phyloP scores from a whole-genome alignment of 2,329 filamentous ascomycete species.

The Ophiostoma perfectum region DNA sequence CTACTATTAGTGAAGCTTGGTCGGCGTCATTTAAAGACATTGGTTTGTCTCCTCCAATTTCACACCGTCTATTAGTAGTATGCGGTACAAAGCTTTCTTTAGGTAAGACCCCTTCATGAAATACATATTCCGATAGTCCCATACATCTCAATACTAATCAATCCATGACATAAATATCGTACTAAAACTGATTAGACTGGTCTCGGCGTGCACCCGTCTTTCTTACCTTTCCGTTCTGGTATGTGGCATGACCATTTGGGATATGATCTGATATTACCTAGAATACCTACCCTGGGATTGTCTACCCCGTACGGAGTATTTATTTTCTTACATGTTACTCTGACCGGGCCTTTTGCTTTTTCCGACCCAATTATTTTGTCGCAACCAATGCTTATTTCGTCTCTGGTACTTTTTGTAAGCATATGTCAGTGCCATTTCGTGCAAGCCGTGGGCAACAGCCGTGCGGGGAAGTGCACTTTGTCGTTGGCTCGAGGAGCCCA shows the following conservation, averaged over 20 bases:
- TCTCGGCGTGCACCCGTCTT: neutral
- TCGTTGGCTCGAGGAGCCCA: neutral
- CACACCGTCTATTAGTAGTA: too few species aligned
- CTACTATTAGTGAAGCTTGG: neutral
- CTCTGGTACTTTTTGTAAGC: neutral
- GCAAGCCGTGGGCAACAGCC: neutral
- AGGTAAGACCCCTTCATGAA: too few species aligned
- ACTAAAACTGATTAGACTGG: neutral
- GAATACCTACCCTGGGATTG: slow-evolving; percentile 1
- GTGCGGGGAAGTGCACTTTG: neutral
- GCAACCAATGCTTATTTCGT: neutral
- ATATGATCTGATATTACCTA: slow-evolving; percentile 7
- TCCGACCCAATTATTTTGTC: neutral
- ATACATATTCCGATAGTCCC: too few species aligned
- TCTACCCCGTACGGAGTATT: neutral
- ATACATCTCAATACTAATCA: too few species aligned
- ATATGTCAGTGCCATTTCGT: neutral
- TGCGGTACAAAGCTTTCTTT: too few species aligned
- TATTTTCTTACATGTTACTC: neutral
- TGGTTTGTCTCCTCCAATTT: too few species aligned
- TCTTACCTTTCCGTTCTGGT: neutral
- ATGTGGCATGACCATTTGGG: neutral
- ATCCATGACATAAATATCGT: neutral
- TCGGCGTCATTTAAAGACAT: too few species aligned
- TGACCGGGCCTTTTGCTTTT: neutral